phyloP scores from a whole-genome alignment of 345 rosid genomes.

The Populus alba region DNA sequence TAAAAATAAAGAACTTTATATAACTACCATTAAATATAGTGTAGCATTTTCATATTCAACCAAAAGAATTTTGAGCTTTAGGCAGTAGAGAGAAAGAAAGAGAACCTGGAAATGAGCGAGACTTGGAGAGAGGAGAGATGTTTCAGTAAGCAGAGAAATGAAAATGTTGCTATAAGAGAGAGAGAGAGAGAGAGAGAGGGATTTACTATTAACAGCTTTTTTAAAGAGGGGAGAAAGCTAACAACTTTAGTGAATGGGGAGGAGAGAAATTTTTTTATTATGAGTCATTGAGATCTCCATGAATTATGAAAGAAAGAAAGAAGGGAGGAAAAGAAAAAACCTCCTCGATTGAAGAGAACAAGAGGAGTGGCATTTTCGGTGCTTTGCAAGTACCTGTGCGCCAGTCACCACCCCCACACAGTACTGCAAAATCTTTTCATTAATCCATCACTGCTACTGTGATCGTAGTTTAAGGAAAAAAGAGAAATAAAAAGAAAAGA shows the following conservation, averaged over 20 bases:
- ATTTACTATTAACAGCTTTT: too few species aligned
- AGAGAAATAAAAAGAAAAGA: too few species aligned
- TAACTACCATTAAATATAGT: slow-evolving; percentile 5
- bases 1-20: background rate
- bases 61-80: slow-evolving; percentile 15
- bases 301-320: slow-evolving; percentile 22
- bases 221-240: slow-evolving; percentile 10
- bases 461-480: background rate
- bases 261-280: slow-evolving; percentile 10
- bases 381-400: slow-evolving; percentile 33
- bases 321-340: background rate
- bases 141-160: background rate
- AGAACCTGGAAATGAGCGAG: background rate
- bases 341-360: slow-evolving; percentile 48
- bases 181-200: background rate
- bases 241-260: slow-evolving; percentile 17
- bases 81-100: slow-evolving; percentile 1
- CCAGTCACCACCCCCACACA: background rate
- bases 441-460: background rate
- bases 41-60: background rate
- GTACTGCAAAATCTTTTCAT: background rate
- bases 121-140: slow-evolving; percentile 2
- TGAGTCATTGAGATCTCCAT: slow-evolving; percentile 35
- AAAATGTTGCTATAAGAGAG: slow-evolving; percentile 4
- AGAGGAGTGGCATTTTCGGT: slow-evolving; percentile 47